Conservation (phyloP, 2,329 filamentous ascomycete species). For the Plectosphaerella sp. region DNA sequence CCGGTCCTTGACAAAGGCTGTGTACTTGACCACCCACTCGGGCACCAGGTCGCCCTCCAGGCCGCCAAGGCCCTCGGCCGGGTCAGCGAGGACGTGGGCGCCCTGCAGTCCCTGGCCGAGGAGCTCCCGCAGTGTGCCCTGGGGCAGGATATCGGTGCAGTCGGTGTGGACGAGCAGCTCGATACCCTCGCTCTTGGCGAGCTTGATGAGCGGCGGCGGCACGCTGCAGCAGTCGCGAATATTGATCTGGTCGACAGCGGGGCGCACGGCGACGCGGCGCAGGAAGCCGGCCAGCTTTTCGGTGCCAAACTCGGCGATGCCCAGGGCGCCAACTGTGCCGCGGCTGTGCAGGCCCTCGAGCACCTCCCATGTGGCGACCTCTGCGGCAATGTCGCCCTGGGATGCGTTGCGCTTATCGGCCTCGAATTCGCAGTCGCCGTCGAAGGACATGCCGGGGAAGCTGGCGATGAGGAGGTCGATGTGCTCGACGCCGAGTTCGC, state of each 20-base stretch:
- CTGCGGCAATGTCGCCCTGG: constrained; percentile 63
- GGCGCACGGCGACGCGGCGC: constrained; percentile 63
- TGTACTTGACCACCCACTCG: constrained; percentile 96
- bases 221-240: constrained; percentile 94
- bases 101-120: constrained; percentile 69
- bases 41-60: constrained; percentile 76
- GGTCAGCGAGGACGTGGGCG: constrained; percentile 68
- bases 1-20: constrained; percentile 83
- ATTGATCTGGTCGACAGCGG: constrained; percentile 93
- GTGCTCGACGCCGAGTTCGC: constrained; percentile 68
- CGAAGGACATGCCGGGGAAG: constrained; percentile 90
- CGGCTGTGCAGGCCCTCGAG: constrained; percentile 69
- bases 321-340: constrained; percentile 70
- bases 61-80: constrained; percentile 46
- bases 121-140: constrained; percentile 79
- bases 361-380: constrained; percentile 63
- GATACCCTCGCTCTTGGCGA: constrained; percentile 79
- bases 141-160: constrained; percentile 84
- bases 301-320: constrained; percentile 87
- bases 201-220: constrained; percentile 76
- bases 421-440: constrained; percentile 83
- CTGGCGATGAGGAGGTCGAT: constrained; percentile 90
- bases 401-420: constrained; percentile 57
- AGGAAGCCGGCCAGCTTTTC: constrained; percentile 78
- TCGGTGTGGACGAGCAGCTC: constrained; percentile 93